Base-by-base conservation (phyloP, 805 yeast genomes). In the Myxozyma kluyveri region DNA sequence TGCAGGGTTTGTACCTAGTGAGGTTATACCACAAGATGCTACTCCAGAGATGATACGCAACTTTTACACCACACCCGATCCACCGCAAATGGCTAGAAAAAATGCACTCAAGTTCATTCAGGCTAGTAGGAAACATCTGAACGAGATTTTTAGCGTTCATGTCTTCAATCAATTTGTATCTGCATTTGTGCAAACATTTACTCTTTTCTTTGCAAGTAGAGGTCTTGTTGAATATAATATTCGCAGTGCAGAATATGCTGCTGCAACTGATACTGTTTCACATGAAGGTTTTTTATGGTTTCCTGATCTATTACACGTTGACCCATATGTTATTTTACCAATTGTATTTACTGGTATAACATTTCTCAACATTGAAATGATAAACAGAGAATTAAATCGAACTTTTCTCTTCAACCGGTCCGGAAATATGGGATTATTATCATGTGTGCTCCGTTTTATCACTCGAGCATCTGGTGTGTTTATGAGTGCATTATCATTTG, bases 401-500 rank as follows among this genome's bases (percentile, higher is more conserved):
- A 24, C 14, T 9, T 12, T 18, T 9, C 29, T 32, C 2, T 45
- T 39, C 40, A 23, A 39, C 17, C 45, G 45, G 35, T 9, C 12
- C 33, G 23, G 42, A 4, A 10, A 26, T 12, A 21, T 35, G 19
- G 19, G 33, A n/a, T 5, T 29, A 3, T 19, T 42, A 27, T 2
- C 47, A 12, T 14, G n/a, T 14, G 1, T 55, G 1, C 18, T 55
- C 24, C n/a, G 14, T 9, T 26, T 19, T 2, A 9, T 47, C 19
- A 32, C 95, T 1, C 74, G 96, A 62, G 74, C 87, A 57, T 81
- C 91, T 21, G 80, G 86, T 47, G 81, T 89, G 1, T 81, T 87
- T 58, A 73, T 91, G 69, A 88, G 88, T 84, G 89, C 88, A 3
- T 73, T 89, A 18, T 76, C 96, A 0, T 79, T 89, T 37, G 93